phyloP scores from a whole-genome alignment of 164 flowering plant species.

The Vitis rotundifolia region DNA sequence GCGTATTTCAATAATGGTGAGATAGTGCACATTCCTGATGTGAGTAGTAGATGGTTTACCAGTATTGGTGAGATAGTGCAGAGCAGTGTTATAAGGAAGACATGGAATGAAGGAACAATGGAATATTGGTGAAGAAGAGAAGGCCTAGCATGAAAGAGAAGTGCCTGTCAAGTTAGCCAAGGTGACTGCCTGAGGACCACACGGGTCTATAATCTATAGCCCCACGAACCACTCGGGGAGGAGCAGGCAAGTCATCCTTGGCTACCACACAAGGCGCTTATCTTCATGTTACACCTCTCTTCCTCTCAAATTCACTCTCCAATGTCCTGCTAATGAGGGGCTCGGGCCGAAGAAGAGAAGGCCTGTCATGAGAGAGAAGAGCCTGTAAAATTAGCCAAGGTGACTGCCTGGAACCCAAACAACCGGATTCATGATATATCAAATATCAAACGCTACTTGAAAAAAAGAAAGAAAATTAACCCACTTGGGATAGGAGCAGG shows the following conservation, averaged over 20 bases:
- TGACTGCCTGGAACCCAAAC: slow-evolving; percentile 34
- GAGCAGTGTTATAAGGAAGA: background rate
- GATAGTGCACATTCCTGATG: no score
- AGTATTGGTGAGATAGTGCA: no score
- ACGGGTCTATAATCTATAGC: background rate
- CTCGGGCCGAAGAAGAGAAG: slow-evolving; percentile 16
- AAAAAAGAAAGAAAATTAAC: no score
- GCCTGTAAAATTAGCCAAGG: slow-evolving; percentile 53
- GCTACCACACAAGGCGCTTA: slow-evolving; percentile 17
- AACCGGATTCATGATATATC: background rate
- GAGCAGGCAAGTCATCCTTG: slow-evolving; percentile 29
- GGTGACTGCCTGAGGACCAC: slow-evolving; percentile 21
- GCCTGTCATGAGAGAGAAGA: slow-evolving; percentile 37
- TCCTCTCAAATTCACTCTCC: background rate
- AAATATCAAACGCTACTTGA: background rate
- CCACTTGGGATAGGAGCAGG: slow-evolving; percentile 20
- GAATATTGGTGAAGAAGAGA: slow-evolving; percentile 14
- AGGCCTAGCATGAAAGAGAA: slow-evolving; percentile 26
- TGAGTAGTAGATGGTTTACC: no score
- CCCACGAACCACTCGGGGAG: background rate
- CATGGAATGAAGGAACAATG: background rate
- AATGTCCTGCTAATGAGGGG: background rate
- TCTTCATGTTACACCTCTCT: slow-evolving; percentile 23
- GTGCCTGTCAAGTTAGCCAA: slow-evolving; percentile 25
- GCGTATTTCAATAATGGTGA: no score